These are phyloP conservation scores for Voacanga thouarsii DNA, from an alignment of 257 asterid genomes.

Conservation along the genomic window DNA sequence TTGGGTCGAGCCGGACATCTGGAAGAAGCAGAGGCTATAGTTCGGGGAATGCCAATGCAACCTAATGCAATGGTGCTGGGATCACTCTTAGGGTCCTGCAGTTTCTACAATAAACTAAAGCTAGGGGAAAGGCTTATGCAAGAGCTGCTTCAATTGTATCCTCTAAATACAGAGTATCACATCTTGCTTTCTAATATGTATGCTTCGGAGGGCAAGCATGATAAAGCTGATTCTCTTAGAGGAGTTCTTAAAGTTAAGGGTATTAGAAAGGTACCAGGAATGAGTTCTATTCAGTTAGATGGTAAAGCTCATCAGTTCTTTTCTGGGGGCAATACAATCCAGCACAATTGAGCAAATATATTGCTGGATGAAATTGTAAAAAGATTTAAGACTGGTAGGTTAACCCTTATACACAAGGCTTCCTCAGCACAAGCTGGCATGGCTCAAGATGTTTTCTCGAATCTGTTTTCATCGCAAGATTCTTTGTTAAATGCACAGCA, in stretches of 20 bases:
- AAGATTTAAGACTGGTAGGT: slow-evolving; percentile 24
- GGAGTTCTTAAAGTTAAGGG: slow-evolving; percentile 54
- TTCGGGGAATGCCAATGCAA: slow-evolving; percentile 57
- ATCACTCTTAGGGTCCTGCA: slow-evolving; percentile 72
- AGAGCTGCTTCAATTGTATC: slow-evolving; percentile 50
- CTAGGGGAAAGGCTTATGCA: slow-evolving; percentile 47
- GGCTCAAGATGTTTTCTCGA: slow-evolving; percentile 54
- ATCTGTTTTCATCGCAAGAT: slow-evolving; percentile 64
- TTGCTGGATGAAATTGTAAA: slow-evolving; percentile 57
- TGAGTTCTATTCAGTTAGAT: slow-evolving; percentile 49
- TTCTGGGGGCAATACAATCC: slow-evolving; percentile 58
- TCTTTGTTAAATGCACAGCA: slow-evolving; percentile 37
- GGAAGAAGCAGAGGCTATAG: slow-evolving; percentile 66
- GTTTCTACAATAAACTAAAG: slow-evolving; percentile 46
- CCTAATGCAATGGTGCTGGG: slow-evolving; percentile 86
- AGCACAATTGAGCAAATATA: slow-evolving; percentile 31
- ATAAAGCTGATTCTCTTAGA: slow-evolving; percentile 56
- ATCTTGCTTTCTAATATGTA: slow-evolving; percentile 71
- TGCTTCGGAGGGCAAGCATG: slow-evolving; percentile 45
- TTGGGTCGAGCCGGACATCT: slow-evolving; percentile 65
- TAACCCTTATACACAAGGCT: slow-evolving; percentile 42
- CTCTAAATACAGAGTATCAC: slow-evolving; percentile 65
- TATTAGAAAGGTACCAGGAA: slow-evolving; percentile 63
- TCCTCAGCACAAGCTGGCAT: slow-evolving; percentile 41
- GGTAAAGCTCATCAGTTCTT: slow-evolving; percentile 43